phyloP scores from a whole-genome alignment of 1,139 yeast genomes.

The Magnusiomyces suaveolens region DNA sequence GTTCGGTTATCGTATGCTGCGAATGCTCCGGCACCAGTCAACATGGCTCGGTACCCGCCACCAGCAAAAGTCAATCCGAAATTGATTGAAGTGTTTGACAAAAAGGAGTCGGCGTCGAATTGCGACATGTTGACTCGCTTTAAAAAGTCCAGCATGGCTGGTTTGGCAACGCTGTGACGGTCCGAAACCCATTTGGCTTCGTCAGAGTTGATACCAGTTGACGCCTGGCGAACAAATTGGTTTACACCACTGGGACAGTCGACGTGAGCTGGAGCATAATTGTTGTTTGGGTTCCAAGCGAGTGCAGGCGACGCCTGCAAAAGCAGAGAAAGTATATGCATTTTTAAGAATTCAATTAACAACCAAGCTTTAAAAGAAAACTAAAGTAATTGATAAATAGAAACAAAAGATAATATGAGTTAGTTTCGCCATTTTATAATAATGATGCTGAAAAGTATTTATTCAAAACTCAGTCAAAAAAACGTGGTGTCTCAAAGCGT shows the following conservation, averaged over 20 bases:
- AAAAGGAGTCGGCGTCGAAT: slow-evolving; percentile 45
- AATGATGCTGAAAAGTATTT: too few species aligned
- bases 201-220: slow-evolving; percentile 18
- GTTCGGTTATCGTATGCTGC: slow-evolving; percentile 75
- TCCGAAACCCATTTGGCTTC: slow-evolving; percentile 22
- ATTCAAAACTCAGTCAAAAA: too few species aligned
- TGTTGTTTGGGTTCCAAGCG: slow-evolving; percentile 14
- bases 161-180: slow-evolving; percentile 46
- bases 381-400: neutral
- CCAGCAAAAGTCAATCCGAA: slow-evolving; percentile 79
- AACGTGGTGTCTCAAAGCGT: too few species aligned
- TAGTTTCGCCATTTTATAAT: too few species aligned
- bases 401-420: neutral
- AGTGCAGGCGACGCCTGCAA: neutral
- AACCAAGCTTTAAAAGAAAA: neutral
- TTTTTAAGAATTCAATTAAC: neutral
- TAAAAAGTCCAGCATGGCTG: slow-evolving; percentile 48
- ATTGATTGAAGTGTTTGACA: slow-evolving; percentile 37
- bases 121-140: slow-evolving; percentile 48
- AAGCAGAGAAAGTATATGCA: neutral
- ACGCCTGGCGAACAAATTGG: slow-evolving; percentile 19
- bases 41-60: slow-evolving; percentile 90
- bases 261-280: slow-evolving; percentile 24
- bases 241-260: slow-evolving; percentile 20
- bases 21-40: slow-evolving; percentile 78